These are phyloP conservation scores for Psilocybe cubensis DNA, from an alignment of 768 basidiomycete species.

Conservation along the genomic window DNA sequence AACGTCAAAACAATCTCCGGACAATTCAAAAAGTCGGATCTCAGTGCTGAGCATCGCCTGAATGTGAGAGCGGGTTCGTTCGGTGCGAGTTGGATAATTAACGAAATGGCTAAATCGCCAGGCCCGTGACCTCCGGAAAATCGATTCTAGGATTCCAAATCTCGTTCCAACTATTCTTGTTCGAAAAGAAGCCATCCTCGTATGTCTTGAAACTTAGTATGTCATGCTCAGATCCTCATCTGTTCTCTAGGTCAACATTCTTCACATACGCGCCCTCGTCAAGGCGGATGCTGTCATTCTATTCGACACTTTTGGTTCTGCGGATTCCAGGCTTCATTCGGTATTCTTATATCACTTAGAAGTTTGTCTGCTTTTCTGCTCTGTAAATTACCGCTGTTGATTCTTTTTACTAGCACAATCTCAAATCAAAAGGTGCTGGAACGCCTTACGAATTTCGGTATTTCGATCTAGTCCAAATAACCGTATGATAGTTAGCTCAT, in stretches of 20 bases:
- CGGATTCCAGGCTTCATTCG: slow-evolving; percentile 84
- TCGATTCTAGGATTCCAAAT: slow-evolving; percentile 93
- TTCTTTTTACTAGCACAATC: slow-evolving; percentile 65
- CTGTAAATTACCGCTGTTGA: slow-evolving; percentile 1
- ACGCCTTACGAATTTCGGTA: slow-evolving; percentile 91
- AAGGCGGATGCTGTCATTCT: slow-evolving; percentile 91
- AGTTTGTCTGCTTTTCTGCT: slow-evolving; percentile 40
- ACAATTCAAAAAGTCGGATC: slow-evolving; percentile 88
- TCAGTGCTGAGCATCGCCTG: slow-evolving; percentile 84
- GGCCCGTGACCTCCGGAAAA: slow-evolving; percentile 96
- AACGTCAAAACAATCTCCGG: slow-evolving; percentile 87
- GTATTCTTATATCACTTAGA: slow-evolving; percentile 89
- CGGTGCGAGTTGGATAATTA: slow-evolving; percentile 7
- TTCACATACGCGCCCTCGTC: slow-evolving; percentile 93
- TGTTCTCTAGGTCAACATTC: slow-evolving; percentile 75
- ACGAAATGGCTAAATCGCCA: slow-evolving; percentile 31
- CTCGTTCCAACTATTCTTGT: slow-evolving; percentile 93
- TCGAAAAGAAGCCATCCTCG: slow-evolving; percentile 86
- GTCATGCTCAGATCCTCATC: slow-evolving; percentile 8
- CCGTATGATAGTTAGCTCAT: slow-evolving; percentile 14
- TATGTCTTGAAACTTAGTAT: slow-evolving; percentile 37
- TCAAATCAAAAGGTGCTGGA: slow-evolving; percentile 69
- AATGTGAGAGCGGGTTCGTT: slow-evolving; percentile 63
- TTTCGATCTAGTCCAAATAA: slow-evolving; percentile 14
- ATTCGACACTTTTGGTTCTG: slow-evolving; percentile 90